These are phyloP conservation scores for Carex cristatella DNA, from an alignment of 176 grass and related monocot species.

Conservation along the genomic window DNA sequence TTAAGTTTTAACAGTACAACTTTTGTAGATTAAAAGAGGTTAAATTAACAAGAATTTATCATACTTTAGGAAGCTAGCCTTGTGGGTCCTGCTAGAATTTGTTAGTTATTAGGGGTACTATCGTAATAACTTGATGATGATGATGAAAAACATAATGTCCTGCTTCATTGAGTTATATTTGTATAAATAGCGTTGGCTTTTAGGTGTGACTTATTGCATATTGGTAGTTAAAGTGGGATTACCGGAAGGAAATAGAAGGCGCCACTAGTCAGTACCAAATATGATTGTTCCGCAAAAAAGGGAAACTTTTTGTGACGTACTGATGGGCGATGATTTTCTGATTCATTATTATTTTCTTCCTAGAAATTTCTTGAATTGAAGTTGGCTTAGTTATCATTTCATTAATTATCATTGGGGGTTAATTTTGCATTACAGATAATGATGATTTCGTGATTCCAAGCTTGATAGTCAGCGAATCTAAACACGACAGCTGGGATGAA, in stretches of 20 bases:
- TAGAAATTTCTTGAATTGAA: background rate
- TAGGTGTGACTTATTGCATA: background rate
- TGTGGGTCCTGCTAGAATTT: background rate
- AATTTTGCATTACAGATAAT: conserved; percentile 52
- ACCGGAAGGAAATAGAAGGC: background rate
- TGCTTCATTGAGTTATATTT: background rate
- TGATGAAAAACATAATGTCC: background rate
- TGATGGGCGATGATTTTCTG: background rate
- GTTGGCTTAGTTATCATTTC: background rate
- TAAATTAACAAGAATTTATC: background rate
- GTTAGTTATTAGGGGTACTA: background rate
- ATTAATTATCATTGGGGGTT: background rate
- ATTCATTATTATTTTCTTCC: background rate
- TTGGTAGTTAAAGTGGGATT: background rate
- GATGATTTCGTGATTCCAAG: conserved; percentile 91
- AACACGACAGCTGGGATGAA: conserved; percentile 55
- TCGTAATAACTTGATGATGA: background rate
- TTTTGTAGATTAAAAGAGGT: background rate
- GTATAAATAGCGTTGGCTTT: background rate
- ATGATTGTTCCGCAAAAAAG: background rate
- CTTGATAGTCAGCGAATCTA: conserved; percentile 55
- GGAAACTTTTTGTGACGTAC: background rate
- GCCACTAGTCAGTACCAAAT: background rate
- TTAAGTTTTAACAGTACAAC: background rate
- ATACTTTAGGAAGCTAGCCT: background rate